Base-by-base conservation (phyloP, 768 basidiomycete genomes). In the Mycena haematopus region DNA sequence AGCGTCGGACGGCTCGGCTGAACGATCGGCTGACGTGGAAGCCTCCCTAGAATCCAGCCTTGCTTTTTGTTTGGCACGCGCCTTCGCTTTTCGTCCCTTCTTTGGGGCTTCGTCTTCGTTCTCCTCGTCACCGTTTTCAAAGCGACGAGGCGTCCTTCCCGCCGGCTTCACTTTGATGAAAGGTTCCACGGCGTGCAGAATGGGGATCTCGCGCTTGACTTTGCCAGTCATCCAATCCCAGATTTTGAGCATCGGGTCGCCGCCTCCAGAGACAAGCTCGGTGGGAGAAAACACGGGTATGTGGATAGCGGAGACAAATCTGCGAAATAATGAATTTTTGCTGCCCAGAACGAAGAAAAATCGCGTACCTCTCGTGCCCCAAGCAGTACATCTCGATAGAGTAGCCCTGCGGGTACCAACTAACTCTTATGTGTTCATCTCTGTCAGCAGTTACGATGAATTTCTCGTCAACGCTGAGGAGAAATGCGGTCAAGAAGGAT, bases 351-450 rank as follows among this genome's bases (percentile, higher is more conserved):
- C 19, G 52, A 46, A 35, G 15, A 3, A 73, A 31, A 1, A 21
- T 31, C 9, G n/a, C 86, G 68, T 65, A 95, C 94, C 87, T 91
- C 67, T 80, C 80, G 70, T 95, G 92, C 19, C 95, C 94, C 27
- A 96, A 82, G 65, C 95, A 91, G 73, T 87, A 98, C 65, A 83
- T 86, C 73, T 98, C 94, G 64, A 98, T 91, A 46, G 84, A 84
- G 67, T 89, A 91, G 19, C 95, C 92, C 56, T 90, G 80, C 0
- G 97, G 97, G 71, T 84, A 99, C 85, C 92, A 86, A 70, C 92
- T 95, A 17, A 96, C 84, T 56, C 97, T 83, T 53, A 99, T 90
- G 71, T 99, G 97, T 72, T 99, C 97, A 71, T 99, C 97, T 47
- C 97, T 79, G 71, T 99, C 97, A 0, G 93, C 90, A 0, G 95